Conservation (phyloP, 106 monocot species). For the Allium cepa region DNA sequence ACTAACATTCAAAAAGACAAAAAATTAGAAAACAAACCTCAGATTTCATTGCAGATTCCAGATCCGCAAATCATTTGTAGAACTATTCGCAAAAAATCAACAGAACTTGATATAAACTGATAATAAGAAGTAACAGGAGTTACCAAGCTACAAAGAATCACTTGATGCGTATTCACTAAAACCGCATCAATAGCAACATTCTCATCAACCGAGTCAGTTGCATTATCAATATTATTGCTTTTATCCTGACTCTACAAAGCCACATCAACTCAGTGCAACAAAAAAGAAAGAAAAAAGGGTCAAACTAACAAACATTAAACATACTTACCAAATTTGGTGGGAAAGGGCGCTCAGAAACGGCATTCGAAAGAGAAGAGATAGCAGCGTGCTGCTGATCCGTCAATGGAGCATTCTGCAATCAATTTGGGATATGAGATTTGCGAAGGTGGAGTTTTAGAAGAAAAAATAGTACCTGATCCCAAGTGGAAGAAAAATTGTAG, state of each 20-base stretch:
- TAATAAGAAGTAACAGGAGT: no score
- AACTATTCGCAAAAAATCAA: constrained; percentile 42
- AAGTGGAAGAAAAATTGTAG: constrained; percentile 86
- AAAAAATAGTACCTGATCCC: constrained; percentile 66
- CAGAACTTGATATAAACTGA: neutral
- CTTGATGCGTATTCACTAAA: constrained; percentile 93
- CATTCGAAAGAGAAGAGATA: constrained; percentile 52
- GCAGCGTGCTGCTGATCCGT: constrained; percentile 80
- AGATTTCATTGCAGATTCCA: constrained; percentile 94
- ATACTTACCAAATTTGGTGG: constrained; percentile 68
- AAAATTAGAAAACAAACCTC: constrained; percentile 48
- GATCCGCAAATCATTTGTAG: constrained; percentile 91
- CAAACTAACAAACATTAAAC: neutral
- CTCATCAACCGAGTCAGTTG: constrained; percentile 34
- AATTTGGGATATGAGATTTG: neutral
- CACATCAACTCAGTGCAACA: neutral
- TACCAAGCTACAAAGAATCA: constrained; percentile 6
- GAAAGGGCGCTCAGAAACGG: constrained; percentile 83
- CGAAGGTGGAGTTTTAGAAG: neutral
- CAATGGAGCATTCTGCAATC: constrained; percentile 66
- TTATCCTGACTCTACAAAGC: constrained; percentile 25
- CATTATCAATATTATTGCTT: constrained; percentile 6
- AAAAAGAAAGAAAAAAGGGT: neutral
- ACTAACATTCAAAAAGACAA: no score
- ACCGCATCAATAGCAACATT: constrained; percentile 59